These are phyloP conservation scores for Cytospora leucostoma DNA, from an alignment of 2,329 filamentous ascomycete species.

Conservation along the genomic window DNA sequence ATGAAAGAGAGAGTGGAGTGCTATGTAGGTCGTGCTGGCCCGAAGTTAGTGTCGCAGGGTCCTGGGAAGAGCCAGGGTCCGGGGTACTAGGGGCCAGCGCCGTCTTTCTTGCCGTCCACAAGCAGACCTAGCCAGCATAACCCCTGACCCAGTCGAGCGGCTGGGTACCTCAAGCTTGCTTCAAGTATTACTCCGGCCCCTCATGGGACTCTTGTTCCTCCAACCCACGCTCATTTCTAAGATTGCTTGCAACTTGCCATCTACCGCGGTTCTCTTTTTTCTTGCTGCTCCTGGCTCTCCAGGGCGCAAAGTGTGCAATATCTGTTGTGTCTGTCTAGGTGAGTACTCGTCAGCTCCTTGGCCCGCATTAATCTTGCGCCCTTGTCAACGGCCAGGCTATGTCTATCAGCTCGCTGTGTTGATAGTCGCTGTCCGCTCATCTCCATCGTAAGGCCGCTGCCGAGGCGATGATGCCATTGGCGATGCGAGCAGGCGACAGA, in stretches of 20 bases:
- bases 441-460: background rate
- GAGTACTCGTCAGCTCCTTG: slow-evolving; percentile 29
- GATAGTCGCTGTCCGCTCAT: background rate
- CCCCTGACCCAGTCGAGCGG: slow-evolving; percentile 12
- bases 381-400: background rate
- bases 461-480: background rate
- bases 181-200: slow-evolving; percentile 22
- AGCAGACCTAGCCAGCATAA: slow-evolving; percentile 4
- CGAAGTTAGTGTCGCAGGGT: background rate
- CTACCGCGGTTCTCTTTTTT: slow-evolving; percentile 30
- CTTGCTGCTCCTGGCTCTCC: slow-evolving; percentile 49
- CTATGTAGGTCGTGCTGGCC: background rate
- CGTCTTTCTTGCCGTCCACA: background rate
- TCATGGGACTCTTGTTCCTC: slow-evolving; percentile 15
- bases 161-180: slow-evolving; percentile 20
- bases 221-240: slow-evolving; percentile 43
- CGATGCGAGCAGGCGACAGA: background rate
- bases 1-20: background rate
- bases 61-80: background rate
- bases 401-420: background rate
- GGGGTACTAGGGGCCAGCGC: background rate
- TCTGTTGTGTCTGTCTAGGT: slow-evolving; percentile 40
- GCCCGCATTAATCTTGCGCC: slow-evolving; percentile 17
- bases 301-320: slow-evolving; percentile 47
- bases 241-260: slow-evolving; percentile 21